Evolutionary conservation across 169 alveolate species (phyloP), one percentile per base, ranked within the genome.

Genomic region (Plasmodium inui): DNA sequence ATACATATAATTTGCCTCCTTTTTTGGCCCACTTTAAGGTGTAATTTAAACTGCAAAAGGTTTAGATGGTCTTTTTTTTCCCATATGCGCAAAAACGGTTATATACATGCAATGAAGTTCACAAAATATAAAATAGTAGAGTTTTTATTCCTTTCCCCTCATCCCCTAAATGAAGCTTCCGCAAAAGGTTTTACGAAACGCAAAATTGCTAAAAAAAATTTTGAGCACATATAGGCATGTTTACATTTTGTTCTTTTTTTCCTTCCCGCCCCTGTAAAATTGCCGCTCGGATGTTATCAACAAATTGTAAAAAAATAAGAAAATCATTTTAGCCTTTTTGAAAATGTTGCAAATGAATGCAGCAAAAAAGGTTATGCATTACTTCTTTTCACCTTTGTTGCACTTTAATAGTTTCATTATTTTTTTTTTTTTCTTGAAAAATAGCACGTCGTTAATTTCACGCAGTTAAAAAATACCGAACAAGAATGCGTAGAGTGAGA

Each of bases 371-470:
- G 37, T 67, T 41, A 22, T 67, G 76, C 76, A 26, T 67, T 67
- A 7, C 14, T 26, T 9, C 22, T 67, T 67, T 67, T 37, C 76
- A 67, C 76, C 12, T 26, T 67, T 67, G 30, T 67, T 67, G 0
- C 32, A 0, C 8, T 32, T 34, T 32, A 44, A 7, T 74, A 74
- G 30, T 22, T 73, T 34, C 37, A 57, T 32, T 30, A 19, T 80
- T 80, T 80, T 80, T 81, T 34, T 37, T 22, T 80, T 41, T 46
- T 41, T 46, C 22, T 46, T 81, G 67, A 81, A 32, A 50, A 81
- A 81, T 19, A 3, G 39, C 34, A 50, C 72, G 46, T 28, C 50
- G 53, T n/a, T n/a, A 50, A 50, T 50, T 50, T 50, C 61, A 50
- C 61, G 61, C 26, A 12, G 9, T 67, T 26, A 67, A 67, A 67